These are phyloP conservation scores for Ophiocordyceps unilateralis DNA, from an alignment of 2,329 filamentous ascomycete genomes.

Conservation along the genomic window DNA sequence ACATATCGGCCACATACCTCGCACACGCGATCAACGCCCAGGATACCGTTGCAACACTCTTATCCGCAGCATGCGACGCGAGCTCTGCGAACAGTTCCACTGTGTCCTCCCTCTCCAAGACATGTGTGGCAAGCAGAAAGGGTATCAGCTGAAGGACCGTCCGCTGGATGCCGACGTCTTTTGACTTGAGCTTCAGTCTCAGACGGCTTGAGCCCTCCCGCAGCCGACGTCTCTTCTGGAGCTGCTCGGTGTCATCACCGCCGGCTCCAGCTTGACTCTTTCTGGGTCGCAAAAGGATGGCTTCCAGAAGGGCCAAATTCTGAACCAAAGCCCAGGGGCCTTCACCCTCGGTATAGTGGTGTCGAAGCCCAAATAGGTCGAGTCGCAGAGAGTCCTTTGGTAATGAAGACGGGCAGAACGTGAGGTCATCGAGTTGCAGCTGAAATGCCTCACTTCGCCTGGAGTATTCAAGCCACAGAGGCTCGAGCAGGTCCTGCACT, in stretches of 20 bases:
- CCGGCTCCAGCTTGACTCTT: constrained; percentile 7
- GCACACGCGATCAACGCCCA: constrained; percentile 79
- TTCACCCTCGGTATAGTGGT: constrained; percentile 36
- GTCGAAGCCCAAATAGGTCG: constrained; percentile 33
- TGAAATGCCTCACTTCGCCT: constrained; percentile 52
- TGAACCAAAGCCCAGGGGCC: constrained; percentile 43
- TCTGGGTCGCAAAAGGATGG: constrained; percentile 19
- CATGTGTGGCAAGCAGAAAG: constrained; percentile 32
- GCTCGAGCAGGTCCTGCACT: constrained; percentile 50
- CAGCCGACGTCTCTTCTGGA: constrained; percentile 34
- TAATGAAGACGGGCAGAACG: constrained; percentile 31
- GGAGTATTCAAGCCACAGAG: constrained; percentile 63
- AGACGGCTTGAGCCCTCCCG: constrained; percentile 26
- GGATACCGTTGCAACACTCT: constrained; percentile 46
- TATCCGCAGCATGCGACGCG: constrained; percentile 44
- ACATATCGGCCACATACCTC: constrained; percentile 33
- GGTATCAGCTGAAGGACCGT: constrained; percentile 40
- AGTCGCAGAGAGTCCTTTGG: constrained; percentile 27
- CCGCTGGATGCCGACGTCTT: constrained; percentile 24
- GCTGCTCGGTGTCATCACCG: constrained; percentile 22
- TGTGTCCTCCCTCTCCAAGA: constrained; percentile 32
- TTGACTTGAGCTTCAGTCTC: constrained; percentile 27
- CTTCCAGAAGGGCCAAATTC: constrained; percentile 39
- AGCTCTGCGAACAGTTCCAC: constrained; percentile 40
- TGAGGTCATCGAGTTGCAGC: constrained; percentile 63